Percentiles rank a stretch among this genome's conserved stretches.
These are phyloP conservation scores for Pyracantha coccinea DNA, from an alignment of 331 rosid species.

Conservation along the genomic window DNA sequence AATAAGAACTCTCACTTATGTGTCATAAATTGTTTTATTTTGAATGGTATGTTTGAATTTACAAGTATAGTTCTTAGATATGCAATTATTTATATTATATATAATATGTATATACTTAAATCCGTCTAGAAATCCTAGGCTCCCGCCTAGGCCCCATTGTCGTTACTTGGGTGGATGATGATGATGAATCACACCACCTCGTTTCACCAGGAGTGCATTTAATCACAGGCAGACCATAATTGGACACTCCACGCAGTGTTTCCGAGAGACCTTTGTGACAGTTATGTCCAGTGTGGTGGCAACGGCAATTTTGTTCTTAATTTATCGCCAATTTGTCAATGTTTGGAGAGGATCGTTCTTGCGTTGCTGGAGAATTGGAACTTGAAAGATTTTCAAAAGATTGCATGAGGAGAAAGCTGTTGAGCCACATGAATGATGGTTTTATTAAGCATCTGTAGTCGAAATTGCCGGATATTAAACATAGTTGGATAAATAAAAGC, in stretches of 20 bases:
- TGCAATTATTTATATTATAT: too few relatives aligned
- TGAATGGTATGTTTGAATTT: too few relatives aligned
- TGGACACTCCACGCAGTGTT: slow-evolving; percentile 40
- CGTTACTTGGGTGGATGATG: slow-evolving; percentile 5
- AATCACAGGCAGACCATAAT: slow-evolving; percentile 23
- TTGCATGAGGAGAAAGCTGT: slow-evolving; percentile 18
- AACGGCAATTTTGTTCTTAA: slow-evolving; percentile 29
- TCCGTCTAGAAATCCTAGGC: too few relatives aligned
- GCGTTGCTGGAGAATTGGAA: slow-evolving; percentile 27
- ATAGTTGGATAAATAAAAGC: slow-evolving; percentile 30
- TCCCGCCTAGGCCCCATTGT: too few relatives aligned
- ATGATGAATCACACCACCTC: slow-evolving; percentile 5
- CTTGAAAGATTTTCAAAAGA: slow-evolving; percentile 34
- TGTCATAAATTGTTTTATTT: too few relatives aligned
- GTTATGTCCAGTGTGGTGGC: slow-evolving; percentile 30
- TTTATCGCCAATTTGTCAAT: slow-evolving; percentile 36
- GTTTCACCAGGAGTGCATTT: slow-evolving; percentile 12
- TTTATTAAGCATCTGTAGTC: slow-evolving; percentile 20
- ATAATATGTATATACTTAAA: too few relatives aligned
- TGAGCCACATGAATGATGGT: slow-evolving; percentile 26
- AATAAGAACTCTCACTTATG: too few relatives aligned
- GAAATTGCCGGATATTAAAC: slow-evolving; percentile 37
- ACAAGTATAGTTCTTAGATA: too few relatives aligned
- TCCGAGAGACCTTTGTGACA: slow-evolving; percentile 42
- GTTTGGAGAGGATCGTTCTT: slow-evolving; percentile 36